Conservation (phyloP, 768 basidiomycete genomes). For the Crepidotus variabilis region DNA sequence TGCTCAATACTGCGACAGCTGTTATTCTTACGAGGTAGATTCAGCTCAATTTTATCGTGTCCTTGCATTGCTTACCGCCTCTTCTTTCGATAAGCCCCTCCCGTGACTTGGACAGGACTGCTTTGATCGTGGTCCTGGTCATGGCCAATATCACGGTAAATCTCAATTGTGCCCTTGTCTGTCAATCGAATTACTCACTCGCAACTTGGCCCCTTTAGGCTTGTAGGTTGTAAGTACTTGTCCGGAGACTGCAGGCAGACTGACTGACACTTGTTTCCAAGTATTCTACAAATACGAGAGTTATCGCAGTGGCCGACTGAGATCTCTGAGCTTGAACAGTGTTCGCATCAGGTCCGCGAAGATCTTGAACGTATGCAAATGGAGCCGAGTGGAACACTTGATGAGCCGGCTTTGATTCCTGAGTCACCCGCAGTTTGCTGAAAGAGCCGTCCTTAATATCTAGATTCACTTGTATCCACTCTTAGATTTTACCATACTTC, state of each 20-base stretch:
- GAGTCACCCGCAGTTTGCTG: too few relatives aligned
- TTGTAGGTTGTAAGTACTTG: constrained; percentile 5
- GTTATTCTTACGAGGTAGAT: neutral
- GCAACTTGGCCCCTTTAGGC: neutral
- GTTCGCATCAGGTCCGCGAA: neutral
- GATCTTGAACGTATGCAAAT: neutral
- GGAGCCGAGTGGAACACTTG: neutral
- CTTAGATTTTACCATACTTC: too few relatives aligned
- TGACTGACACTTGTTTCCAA: neutral
- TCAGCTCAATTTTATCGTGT: neutral
- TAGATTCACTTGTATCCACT: too few relatives aligned
- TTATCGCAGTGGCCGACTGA: neutral
- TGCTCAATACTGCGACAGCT: neutral
- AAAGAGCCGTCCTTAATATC: too few relatives aligned
- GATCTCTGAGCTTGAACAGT: neutral
- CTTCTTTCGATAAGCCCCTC: neutral
- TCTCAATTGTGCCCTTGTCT: neutral
- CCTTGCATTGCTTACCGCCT: neutral
- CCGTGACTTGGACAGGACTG: constrained; percentile 1
- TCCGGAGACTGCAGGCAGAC: too few relatives aligned
- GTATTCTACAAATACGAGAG: constrained; percentile 6
- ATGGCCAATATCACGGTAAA: constrained; percentile 1
- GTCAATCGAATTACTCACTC: neutral
- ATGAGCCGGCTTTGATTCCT: neutral
- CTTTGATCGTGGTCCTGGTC: neutral